phyloP scores from a whole-genome alignment of 2,329 filamentous ascomycete genomes.

The Phialophora chinensis region DNA sequence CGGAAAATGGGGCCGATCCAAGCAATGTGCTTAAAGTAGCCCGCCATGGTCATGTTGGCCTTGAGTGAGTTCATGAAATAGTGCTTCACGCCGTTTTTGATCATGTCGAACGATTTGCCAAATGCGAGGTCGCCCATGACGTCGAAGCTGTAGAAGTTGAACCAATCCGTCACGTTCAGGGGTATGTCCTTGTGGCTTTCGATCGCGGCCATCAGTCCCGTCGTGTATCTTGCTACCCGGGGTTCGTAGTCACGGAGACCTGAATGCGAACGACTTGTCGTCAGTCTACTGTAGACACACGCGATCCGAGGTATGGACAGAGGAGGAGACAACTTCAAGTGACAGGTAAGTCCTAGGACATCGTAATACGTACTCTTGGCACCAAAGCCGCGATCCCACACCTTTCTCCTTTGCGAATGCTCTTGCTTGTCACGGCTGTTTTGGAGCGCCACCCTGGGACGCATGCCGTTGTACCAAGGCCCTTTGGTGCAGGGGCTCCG shows the following conservation, averaged over 20 bases:
- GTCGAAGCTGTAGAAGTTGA: constrained; percentile 18
- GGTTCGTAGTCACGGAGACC: constrained; percentile 19
- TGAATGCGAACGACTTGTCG: background rate
- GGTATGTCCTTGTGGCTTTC: background rate
- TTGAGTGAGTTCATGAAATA: constrained; percentile 18
- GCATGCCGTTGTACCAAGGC: constrained; percentile 40
- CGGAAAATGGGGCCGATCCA: background rate
- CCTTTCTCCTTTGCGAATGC: constrained; percentile 37
- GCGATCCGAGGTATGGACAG: no score
- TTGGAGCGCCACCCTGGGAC: constrained; percentile 37
- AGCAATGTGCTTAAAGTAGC: constrained; percentile 15
- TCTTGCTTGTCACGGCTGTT: constrained; percentile 37
- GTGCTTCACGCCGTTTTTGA: constrained; percentile 5
- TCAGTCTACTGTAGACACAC: no score
- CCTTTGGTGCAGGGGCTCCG: constrained; percentile 39
- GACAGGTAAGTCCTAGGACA: no score
- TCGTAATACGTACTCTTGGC: constrained; percentile 26
- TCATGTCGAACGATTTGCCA: constrained; percentile 6
- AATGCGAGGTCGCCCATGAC: constrained; percentile 16
- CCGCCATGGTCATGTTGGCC: constrained; percentile 9
- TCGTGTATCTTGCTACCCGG: constrained; percentile 10
- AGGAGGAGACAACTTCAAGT: background rate
- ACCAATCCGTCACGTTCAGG: constrained; percentile 8
- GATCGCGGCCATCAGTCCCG: background rate
- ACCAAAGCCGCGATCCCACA: constrained; percentile 45